Base-by-base conservation (phyloP, 2,329 filamentous ascomycete species). In the Cladosporium colombiae region DNA sequence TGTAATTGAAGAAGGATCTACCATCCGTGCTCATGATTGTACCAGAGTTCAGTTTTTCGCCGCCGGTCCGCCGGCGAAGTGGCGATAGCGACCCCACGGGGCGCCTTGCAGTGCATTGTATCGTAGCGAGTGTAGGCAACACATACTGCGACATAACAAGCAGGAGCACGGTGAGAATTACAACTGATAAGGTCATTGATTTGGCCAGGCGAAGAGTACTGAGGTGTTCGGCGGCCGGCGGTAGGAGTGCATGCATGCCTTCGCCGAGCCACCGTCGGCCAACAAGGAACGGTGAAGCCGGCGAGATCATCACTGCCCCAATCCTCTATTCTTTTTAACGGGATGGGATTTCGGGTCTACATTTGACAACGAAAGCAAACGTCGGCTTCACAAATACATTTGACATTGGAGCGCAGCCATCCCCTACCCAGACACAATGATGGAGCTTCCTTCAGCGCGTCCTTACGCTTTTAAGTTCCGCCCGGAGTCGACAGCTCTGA, bases 401-500 rank as follows among this genome's bases (percentile, higher is more conserved):
- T n/a, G n/a, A 21, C 40, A 3, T 46, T 46, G 40, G 23, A 8
- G n/a, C n/a, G n/a, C n/a, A 10, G n/a, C 14, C 40, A 46, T 13
- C n/a, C 5, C n/a, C 40, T 46, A 16, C 16, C 11, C 25, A 10
- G 10, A 46, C 61, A 33, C 64, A n/a, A 76, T 73, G 44, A 77
- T 74, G 71, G 68, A 79, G 65, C 69, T 74, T 10, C 52, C 68
- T n/a, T 72, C 69, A 16, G 73, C 74, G 16, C 60, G 72, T 85
- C 85, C 66, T 77, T 57, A 57, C 55, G 31, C 55, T 25, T 57
- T 23, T 7, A 57, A 23, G 31, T 57, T 57, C 7, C 55, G 79
- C 21, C 76, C 77, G 1, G 57, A 64, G 6, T 82, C 77, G 27
- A 85, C 84, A 4, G 84, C 84, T 1, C 75, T 86, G 35, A 73